These are phyloP conservation scores for Talaromyces amestolkiae DNA, from an alignment of 2,329 filamentous ascomycete genomes.

Conservation along the genomic window DNA sequence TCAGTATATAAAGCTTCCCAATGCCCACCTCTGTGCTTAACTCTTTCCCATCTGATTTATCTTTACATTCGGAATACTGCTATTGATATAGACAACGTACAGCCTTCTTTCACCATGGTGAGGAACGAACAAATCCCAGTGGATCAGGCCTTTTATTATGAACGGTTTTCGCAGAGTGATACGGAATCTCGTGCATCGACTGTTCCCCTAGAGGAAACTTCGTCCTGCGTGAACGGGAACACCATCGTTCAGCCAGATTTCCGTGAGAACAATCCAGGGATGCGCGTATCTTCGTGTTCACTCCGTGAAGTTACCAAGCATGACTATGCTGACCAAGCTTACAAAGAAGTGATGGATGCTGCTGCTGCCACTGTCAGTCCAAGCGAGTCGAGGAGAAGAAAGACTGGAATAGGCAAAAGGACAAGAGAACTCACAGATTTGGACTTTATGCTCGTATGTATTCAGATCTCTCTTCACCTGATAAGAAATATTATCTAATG, in stretches of 20 bases:
- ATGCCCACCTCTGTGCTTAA: background rate
- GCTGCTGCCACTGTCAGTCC: background rate
- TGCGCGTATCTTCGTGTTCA: background rate
- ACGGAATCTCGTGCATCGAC: background rate
- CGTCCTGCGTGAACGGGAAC: background rate
- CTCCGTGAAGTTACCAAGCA: conserved; percentile 4
- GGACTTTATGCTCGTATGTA: background rate
- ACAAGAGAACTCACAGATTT: background rate
- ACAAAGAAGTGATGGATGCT: background rate
- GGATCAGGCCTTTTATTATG: background rate
- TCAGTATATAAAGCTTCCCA: background rate
- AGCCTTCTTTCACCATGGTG: background rate
- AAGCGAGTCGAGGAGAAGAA: background rate
- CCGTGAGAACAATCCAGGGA: background rate
- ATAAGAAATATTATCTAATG: background rate
- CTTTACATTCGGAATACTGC: background rate
- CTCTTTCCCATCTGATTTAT: background rate
- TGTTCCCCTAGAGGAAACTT: background rate
- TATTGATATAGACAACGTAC: background rate
- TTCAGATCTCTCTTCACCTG: background rate
- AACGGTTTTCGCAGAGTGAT: background rate
- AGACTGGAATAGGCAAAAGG: background rate
- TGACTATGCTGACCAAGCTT: conserved; percentile 3
- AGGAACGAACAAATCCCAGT: background rate
- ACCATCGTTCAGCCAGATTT: background rate